phyloP scores from a whole-genome alignment of 2,329 filamentous ascomycete genomes.

The Macrophomina tecta region DNA sequence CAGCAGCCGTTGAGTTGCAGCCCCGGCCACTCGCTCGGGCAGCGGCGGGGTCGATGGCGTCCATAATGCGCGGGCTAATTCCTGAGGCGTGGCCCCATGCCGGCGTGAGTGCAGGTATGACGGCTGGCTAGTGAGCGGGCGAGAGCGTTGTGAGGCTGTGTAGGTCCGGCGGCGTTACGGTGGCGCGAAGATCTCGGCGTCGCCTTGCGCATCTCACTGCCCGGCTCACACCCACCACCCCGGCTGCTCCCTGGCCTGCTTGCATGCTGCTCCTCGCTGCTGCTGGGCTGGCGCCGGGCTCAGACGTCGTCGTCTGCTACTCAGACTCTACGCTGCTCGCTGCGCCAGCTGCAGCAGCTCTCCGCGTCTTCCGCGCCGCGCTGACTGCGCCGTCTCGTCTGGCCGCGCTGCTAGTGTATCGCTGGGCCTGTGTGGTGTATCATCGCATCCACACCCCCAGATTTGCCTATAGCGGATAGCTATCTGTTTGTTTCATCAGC shows the following conservation, averaged over 20 bases:
- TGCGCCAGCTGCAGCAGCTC: neutral
- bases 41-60: conserved; percentile 1
- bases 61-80: neutral
- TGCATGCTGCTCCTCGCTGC: neutral
- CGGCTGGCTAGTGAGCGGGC: neutral
- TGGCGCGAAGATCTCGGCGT: conserved; percentile 29
- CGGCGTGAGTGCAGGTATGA: conserved; percentile 9
- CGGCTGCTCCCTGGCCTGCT: neutral
- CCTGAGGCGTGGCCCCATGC: conserved; percentile 6
- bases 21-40: conserved; percentile 16
- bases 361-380: conserved; percentile 15
- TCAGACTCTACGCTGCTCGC: neutral
- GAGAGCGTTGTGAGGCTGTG: conserved; percentile 26
- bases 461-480: conserved; percentile 27
- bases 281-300: neutral
- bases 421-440: conserved; percentile 19
- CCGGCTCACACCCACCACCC: neutral
- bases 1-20: neutral
- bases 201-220: conserved; percentile 15
- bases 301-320: neutral
- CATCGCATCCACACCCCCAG: conserved; percentile 5
- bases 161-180: conserved; percentile 17
- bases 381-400: conserved; percentile 14
- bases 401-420: conserved; percentile 21
- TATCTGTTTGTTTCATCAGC: conserved; percentile 29